A percentile compares a stretch with the other conserved stretches of the same genome.
phyloP scores from a whole-genome alignment of 768 basidiomycete genomes.

The Termitomyces sp. region DNA sequence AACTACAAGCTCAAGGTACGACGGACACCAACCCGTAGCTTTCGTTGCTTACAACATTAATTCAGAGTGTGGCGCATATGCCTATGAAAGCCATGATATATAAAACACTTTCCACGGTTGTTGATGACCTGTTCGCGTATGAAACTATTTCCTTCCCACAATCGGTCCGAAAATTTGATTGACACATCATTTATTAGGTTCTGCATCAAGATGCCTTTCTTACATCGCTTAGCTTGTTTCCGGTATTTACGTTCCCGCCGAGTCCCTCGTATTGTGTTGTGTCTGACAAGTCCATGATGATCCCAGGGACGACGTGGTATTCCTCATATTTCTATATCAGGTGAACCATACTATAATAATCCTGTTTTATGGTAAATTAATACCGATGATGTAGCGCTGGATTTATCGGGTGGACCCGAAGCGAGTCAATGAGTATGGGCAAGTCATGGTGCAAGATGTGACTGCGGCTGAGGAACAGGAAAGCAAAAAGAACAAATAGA shows the following conservation, averaged over 20 bases:
- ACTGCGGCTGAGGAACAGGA: slow-evolving; percentile 40
- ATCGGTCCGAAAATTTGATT: slow-evolving; percentile 7
- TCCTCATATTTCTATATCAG: slow-evolving; percentile 91
- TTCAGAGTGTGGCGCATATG: slow-evolving; percentile 92
- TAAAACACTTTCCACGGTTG: slow-evolving; percentile 84
- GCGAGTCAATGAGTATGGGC: slow-evolving; percentile 94
- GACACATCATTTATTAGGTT: slow-evolving; percentile 43
- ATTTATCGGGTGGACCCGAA: slow-evolving; percentile 96
- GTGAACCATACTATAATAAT: slow-evolving; percentile 32
- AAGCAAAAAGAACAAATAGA: slow-evolving; percentile 52
- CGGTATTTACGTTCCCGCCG: slow-evolving; percentile 28
- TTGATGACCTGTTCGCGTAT: slow-evolving; percentile 91
- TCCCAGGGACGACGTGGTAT: slow-evolving; percentile 76
- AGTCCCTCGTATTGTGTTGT: slow-evolving; percentile 14
- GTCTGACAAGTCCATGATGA: slow-evolving; percentile 12
- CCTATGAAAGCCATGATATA: slow-evolving; percentile 99
- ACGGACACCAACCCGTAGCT: slow-evolving; percentile 17
- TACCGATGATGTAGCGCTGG: slow-evolving; percentile 61
- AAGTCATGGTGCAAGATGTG: slow-evolving; percentile 57
- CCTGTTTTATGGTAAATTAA: slow-evolving; percentile 10
- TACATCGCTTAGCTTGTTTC: slow-evolving; percentile 89
- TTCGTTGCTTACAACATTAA: slow-evolving; percentile 1
- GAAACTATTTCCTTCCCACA: slow-evolving; percentile 19
- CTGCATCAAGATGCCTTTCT: slow-evolving; percentile 94
- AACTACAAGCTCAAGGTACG: slow-evolving; percentile 93